Evolutionary conservation across 306 rosid genomes (phyloP).

Genomic region (Betula pendula): DNA sequence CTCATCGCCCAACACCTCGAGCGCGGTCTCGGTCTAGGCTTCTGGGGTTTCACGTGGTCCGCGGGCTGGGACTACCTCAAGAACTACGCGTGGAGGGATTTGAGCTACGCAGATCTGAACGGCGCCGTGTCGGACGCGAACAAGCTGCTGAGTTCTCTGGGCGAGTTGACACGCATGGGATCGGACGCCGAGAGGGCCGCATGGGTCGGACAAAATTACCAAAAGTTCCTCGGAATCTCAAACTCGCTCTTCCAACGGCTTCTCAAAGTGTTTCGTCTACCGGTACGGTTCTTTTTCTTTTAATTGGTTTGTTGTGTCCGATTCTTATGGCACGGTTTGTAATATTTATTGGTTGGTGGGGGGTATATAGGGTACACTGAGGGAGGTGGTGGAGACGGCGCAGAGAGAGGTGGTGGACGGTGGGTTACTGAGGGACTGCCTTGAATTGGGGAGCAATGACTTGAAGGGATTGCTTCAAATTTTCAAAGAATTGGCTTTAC

Average conservation of each 20-base stretch:
- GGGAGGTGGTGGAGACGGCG: slow-evolving; percentile 58
- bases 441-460: slow-evolving; percentile 68
- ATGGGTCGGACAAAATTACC: slow-evolving; percentile 62
- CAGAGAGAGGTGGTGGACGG: slow-evolving; percentile 69
- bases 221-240: slow-evolving; percentile 37
- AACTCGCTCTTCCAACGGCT: slow-evolving; percentile 52
- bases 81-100: slow-evolving; percentile 56
- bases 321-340: no score
- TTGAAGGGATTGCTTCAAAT: slow-evolving; percentile 55
- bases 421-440: slow-evolving; percentile 72
- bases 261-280: slow-evolving; percentile 49
- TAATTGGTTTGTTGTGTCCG: background rate
- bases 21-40: slow-evolving; percentile 45
- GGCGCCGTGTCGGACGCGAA: slow-evolving; percentile 56
- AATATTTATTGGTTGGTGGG: no score
- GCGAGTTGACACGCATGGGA: slow-evolving; percentile 50
- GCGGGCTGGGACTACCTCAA: slow-evolving; percentile 61
- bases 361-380: slow-evolving; percentile 46
- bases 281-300: slow-evolving; percentile 43
- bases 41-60: slow-evolving; percentile 50
- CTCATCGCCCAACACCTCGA: slow-evolving; percentile 53
- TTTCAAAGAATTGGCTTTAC: slow-evolving; percentile 56
- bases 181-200: slow-evolving; percentile 49
- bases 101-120: slow-evolving; percentile 45
- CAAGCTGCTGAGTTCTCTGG: slow-evolving; percentile 54